A percentile compares a stretch with the other conserved stretches of the same genome.
These are phyloP conservation scores for Penicillium antarcticum DNA, from an alignment of 495 filamentous ascomycete species.

Conservation along the genomic window DNA sequence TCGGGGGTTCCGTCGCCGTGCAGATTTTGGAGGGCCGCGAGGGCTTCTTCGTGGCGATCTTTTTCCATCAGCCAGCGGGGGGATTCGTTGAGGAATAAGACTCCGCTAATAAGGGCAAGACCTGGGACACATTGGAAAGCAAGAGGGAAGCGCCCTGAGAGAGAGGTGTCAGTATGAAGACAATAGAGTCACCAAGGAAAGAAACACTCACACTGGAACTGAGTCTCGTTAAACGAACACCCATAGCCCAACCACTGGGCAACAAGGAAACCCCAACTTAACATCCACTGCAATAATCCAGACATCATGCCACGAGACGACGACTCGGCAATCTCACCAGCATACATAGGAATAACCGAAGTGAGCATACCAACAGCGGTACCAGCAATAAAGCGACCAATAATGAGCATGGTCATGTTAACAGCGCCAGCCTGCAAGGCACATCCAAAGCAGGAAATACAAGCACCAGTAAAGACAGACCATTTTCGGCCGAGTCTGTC, in stretches of 20 bases:
- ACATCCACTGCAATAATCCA: slow-evolving; percentile 35
- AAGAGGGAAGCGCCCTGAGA: slow-evolving; percentile 46
- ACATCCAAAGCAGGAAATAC: slow-evolving; percentile 39
- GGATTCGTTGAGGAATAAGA: slow-evolving; percentile 59
- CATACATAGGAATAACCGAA: slow-evolving; percentile 42
- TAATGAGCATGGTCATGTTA: slow-evolving; percentile 46
- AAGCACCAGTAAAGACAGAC: slow-evolving; percentile 41
- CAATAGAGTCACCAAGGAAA: background rate
- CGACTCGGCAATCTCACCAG: slow-evolving; percentile 24
- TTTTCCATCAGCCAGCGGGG: slow-evolving; percentile 60
- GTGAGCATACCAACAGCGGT: slow-evolving; percentile 46
- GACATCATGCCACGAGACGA: slow-evolving; percentile 18
- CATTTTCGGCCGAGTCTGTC: slow-evolving; percentile 41
- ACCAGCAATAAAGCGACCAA: slow-evolving; percentile 45
- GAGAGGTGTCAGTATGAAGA: slow-evolving; percentile 9
- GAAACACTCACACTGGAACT: slow-evolving; percentile 36
- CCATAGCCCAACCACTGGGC: slow-evolving; percentile 49
- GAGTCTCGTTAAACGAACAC: slow-evolving; percentile 38
- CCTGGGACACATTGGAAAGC: slow-evolving; percentile 50
- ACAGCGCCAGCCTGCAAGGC: slow-evolving; percentile 43
- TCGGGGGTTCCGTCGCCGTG: slow-evolving; percentile 12
- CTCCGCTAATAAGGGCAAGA: slow-evolving; percentile 38
- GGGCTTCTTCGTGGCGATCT: slow-evolving; percentile 61
- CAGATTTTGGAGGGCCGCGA: slow-evolving; percentile 10
- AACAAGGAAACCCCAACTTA: slow-evolving; percentile 42